Evolutionary conservation across 2,329 filamentous ascomycete genomes (phyloP), one percentile per base, ranked within the genome.

Genomic region (Fusarium penzigii): DNA sequence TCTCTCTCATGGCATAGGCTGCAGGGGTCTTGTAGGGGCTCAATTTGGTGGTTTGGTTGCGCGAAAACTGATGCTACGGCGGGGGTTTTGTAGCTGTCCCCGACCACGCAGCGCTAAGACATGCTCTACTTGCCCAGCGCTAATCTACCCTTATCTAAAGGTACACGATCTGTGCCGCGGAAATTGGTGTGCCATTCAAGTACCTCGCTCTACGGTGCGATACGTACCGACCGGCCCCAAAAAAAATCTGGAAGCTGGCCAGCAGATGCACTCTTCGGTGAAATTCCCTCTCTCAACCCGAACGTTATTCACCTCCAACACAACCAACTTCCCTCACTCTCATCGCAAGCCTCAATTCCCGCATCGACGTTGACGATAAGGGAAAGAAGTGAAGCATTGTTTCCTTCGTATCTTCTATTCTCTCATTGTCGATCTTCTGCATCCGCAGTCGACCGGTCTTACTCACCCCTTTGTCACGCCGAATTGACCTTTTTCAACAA

Each of bases 221-320:
- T 65, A 64, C 61, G 61, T 65, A 65, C 63, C 63, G 63, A 65
- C 61, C 49, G 53, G 55, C 61, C 63, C 63, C 58, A 65, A 65
- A 65, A 65, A 64, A 65, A 65, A 65, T 63, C 62, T 63, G 63
- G 56, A 53, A 59, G 61, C 53, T 62, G 56, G 59, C 58, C 58
- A 62, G 49, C 55, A 56, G 49, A 59, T 50, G 55, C 49, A 45
- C 51, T 53, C 49, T 62, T 65, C 63, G 63, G 63, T 65, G 63
- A 65, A 65, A 65, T 65, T 65, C 63, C 63, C 63, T 65, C 63
- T 65, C 63, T 62, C 63, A 65, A 65, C 62, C 61, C 55, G 54
- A 64, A 52, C 52, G 48, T 57, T 54, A 49, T 63, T 52, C 57
- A 61, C 62, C 53, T 56, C 56, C 55, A 61, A 59, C 63, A 25